phyloP scores from a whole-genome alignment of 345 rosid genomes.

The Rhodomyrtus tomentosa region DNA sequence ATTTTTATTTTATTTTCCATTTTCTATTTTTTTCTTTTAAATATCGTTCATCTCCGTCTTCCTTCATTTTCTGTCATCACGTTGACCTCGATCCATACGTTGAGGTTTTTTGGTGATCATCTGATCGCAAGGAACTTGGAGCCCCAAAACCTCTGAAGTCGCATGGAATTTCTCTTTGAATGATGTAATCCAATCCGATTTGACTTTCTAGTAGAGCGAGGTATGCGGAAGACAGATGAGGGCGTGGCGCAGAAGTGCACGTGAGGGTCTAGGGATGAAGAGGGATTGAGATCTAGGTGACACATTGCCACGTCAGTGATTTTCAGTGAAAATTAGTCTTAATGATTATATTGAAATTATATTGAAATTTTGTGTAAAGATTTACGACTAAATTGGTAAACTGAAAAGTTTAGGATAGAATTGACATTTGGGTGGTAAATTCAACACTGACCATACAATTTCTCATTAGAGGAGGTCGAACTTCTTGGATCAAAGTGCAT shows the following conservation, averaged over 20 bases:
- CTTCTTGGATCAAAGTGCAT: too few relatives aligned
- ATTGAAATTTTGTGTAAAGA: neutral
- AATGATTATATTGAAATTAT: too few relatives aligned
- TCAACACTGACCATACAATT: too few relatives aligned
- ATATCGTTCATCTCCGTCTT: too few relatives aligned
- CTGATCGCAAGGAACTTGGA: neutral
- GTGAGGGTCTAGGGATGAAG: neutral
- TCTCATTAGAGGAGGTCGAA: too few relatives aligned
- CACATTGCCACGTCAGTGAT: too few relatives aligned
- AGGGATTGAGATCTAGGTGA: neutral
- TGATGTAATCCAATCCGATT: neutral
- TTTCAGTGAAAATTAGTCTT: neutral
- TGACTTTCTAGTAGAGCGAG: neutral
- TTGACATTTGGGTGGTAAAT: rapidly evolving
- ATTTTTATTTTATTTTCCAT: too few relatives aligned
- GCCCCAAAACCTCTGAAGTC: neutral
- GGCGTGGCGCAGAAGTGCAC: neutral
- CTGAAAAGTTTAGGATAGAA: too few relatives aligned
- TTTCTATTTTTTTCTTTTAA: too few relatives aligned
- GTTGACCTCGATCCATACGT: too few relatives aligned
- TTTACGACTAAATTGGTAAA: too few relatives aligned
- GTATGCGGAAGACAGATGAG: neutral
- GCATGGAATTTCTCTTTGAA: neutral
- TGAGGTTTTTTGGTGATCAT: neutral
- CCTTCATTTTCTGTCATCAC: too few relatives aligned